phyloP scores from a whole-genome alignment of 179 eudicot species.

The Patellifolia procumbens region DNA sequence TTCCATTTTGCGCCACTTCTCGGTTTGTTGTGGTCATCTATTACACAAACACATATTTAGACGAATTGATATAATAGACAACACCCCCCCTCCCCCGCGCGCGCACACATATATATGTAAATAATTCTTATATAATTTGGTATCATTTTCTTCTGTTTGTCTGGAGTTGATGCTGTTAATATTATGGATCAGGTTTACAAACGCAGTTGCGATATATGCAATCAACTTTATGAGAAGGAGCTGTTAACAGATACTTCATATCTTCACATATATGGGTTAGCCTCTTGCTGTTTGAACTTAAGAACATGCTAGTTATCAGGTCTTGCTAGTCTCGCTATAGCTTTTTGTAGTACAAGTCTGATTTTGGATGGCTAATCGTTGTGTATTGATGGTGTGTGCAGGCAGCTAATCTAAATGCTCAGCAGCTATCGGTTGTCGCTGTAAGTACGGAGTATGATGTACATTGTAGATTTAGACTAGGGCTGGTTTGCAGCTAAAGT shows the following conservation, averaged over 20 bases:
- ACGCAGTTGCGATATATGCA: conserved; percentile 84
- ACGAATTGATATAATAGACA: too few relatives aligned
- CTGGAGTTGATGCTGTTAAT: conserved; percentile 1
- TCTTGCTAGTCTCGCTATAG: conserved; percentile 11
- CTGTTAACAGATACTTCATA: conserved; percentile 77
- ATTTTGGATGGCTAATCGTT: conserved; percentile 10
- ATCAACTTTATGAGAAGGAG: conserved; percentile 91
- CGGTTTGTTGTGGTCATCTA: neutral
- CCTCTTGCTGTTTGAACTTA: conserved; percentile 15
- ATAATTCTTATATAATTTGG: neutral
- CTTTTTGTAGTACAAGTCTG: neutral
- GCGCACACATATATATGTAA: too few relatives aligned
- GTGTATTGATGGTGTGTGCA: conserved; percentile 53
- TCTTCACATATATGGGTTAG: conserved; percentile 86
- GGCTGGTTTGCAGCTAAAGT: neutral
- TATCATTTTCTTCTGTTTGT: too few relatives aligned
- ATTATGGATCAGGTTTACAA: conserved; percentile 67
- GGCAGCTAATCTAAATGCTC: conserved; percentile 69
- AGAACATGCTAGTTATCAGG: neutral
- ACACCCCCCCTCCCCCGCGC: too few relatives aligned
- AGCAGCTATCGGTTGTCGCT: conserved; percentile 87
- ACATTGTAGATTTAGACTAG: neutral
- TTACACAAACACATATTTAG: too few relatives aligned
- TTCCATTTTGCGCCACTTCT: neutral
- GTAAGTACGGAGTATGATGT: conserved; percentile 51